These are phyloP conservation scores for Debaryomycetaceae sp. DNA, from an alignment of 1,139 yeast genomes.

Conservation along the genomic window DNA sequence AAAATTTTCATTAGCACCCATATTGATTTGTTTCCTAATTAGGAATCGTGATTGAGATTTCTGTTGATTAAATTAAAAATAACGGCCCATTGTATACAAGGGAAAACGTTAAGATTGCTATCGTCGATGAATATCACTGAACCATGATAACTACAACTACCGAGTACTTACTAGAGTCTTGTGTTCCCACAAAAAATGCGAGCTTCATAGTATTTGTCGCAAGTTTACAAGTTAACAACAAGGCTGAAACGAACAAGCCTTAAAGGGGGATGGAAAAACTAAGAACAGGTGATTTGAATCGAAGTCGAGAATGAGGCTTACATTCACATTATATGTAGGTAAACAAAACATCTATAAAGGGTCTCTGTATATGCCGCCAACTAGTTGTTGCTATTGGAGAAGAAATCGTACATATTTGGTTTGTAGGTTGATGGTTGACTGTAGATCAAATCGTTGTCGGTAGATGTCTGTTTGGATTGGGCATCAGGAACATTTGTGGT, in stretches of 20 bases:
- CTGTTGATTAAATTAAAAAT: too few relatives aligned
- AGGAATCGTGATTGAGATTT: constrained; percentile 1
- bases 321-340: neutral
- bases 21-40: constrained; percentile 6
- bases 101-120: too few relatives aligned
- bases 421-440: constrained; percentile 48
- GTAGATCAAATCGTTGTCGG: constrained; percentile 29
- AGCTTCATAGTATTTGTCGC: too few relatives aligned
- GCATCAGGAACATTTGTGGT: neutral
- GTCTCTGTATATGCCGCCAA: neutral
- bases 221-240: too few relatives aligned
- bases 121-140: too few relatives aligned
- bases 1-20: constrained; percentile 1
- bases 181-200: too few relatives aligned
- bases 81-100: too few relatives aligned
- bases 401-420: constrained; percentile 47
- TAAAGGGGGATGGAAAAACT: too few relatives aligned
- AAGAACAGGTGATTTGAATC: too few relatives aligned
- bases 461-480: neutral
- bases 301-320: neutral
- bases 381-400: constrained; percentile 16
- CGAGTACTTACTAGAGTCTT: too few relatives aligned
- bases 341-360: neutral
- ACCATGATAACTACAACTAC: too few relatives aligned
- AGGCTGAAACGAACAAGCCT: neutral